Evolutionary conservation across 116 monocot species (phyloP).

Genomic region (Papilionanthe hybrid): DNA sequence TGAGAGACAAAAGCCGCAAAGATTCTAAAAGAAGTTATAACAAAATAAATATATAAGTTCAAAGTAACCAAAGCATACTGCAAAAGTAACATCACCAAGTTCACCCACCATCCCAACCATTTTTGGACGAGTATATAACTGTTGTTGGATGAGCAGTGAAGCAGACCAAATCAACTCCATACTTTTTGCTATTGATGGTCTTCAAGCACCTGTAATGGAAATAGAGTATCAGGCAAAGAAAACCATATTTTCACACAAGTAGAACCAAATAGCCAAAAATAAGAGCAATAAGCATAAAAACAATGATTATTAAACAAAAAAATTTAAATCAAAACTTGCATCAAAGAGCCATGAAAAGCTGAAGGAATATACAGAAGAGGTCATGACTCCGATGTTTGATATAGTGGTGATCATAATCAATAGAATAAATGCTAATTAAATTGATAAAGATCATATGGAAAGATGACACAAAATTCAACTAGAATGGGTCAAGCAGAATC

Average conservation of each 20-base stretch:
- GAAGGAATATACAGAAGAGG: not conserved
- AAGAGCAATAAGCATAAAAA: not conserved
- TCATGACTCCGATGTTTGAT: not conserved
- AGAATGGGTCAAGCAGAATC: not conserved
- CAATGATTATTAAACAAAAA: not conserved
- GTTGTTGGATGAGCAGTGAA: conserved; percentile 89
- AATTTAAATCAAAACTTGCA: not conserved
- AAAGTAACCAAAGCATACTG: not conserved
- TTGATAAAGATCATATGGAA: not conserved
- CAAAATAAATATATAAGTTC: conserved; percentile 9
- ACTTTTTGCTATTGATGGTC: conserved; percentile 99
- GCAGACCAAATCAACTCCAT: conserved; percentile 93
- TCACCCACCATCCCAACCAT: conserved; percentile 99
- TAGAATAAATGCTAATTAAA: not conserved
- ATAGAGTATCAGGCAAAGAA: not conserved
- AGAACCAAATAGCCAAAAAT: not conserved
- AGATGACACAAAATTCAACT: not conserved
- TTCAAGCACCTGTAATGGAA: conserved; percentile 73
- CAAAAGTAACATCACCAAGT: not conserved
- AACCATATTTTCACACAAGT: not conserved
- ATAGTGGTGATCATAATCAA: not conserved
- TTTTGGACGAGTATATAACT: conserved; percentile 97
- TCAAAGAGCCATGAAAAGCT: not conserved
- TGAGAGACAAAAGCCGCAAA: conserved; percentile 80
- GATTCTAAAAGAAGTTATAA: conserved; percentile 54